These are phyloP conservation scores for Apiotrichum mycotoxinovorans DNA, from an alignment of 1,284 basidiomycete genomes.

Conservation along the genomic window DNA sequence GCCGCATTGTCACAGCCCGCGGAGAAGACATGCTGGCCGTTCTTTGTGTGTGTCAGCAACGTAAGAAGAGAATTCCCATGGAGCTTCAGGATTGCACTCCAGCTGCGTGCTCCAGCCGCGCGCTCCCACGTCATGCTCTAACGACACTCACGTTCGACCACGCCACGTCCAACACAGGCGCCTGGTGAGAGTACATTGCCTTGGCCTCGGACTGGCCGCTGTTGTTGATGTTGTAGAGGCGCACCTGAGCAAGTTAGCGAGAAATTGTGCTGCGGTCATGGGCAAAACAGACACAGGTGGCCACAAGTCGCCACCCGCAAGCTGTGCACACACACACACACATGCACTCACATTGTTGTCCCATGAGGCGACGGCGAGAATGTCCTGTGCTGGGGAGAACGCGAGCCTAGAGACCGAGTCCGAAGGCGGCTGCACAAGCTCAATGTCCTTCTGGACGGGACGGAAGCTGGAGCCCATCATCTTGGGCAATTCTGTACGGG, in stretches of 20 bases:
- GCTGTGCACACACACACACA: background rate
- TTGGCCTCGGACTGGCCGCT: slow-evolving; percentile 63
- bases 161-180: slow-evolving; percentile 72
- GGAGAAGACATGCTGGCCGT: slow-evolving; percentile 76
- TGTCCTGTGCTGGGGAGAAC: slow-evolving; percentile 64
- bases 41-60: slow-evolving; percentile 49
- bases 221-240: slow-evolving; percentile 57
- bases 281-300: too few species aligned
- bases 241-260: slow-evolving; percentile 45
- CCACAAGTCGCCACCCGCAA: too few species aligned
- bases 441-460: slow-evolving; percentile 59
- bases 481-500: too few species aligned
- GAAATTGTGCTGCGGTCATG: too few species aligned
- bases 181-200: slow-evolving; percentile 78
- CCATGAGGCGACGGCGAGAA: slow-evolving; percentile 72
- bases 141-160: slow-evolving; percentile 67
- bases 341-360: slow-evolving; percentile 62
- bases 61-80: too few species aligned
- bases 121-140: too few species aligned
- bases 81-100: too few species aligned
- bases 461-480: slow-evolving; percentile 26
- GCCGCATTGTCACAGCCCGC: slow-evolving; percentile 83
- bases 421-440: slow-evolving; percentile 66
- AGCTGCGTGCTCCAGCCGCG: too few species aligned
- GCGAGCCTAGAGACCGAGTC: slow-evolving; percentile 70